phyloP scores from a whole-genome alignment of 2,329 filamentous ascomycete species.

The Thyridium curvatum region DNA sequence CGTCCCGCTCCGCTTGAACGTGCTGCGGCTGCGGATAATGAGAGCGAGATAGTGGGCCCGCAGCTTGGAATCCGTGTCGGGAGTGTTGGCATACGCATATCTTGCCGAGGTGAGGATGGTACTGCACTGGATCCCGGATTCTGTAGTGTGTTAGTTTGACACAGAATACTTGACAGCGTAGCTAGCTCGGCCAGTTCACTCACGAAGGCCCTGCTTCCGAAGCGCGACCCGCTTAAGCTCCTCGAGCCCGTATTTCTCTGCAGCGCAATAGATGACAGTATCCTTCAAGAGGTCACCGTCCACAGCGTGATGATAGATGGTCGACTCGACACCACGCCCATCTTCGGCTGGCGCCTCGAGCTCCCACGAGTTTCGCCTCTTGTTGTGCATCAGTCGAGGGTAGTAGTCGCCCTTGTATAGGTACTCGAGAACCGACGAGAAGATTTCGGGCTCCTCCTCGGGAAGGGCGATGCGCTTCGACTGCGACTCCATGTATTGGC shows the following conservation, averaged over 20 bases:
- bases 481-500: slow-evolving; percentile 54
- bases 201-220: slow-evolving; percentile 81
- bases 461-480: slow-evolving; percentile 73
- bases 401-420: slow-evolving; percentile 94
- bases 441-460: slow-evolving; percentile 83
- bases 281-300: slow-evolving; percentile 74
- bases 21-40: slow-evolving; percentile 80
- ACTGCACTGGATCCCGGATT: slow-evolving; percentile 75
- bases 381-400: slow-evolving; percentile 75
- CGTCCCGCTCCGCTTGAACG: slow-evolving; percentile 88
- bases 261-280: slow-evolving; percentile 85
- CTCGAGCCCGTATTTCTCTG: slow-evolving; percentile 75
- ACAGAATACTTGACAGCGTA: neutral
- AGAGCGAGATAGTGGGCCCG: slow-evolving; percentile 87
- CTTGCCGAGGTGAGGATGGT: slow-evolving; percentile 84
- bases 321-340: slow-evolving; percentile 49
- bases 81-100: slow-evolving; percentile 83
- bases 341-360: slow-evolving; percentile 57
- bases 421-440: slow-evolving; percentile 84
- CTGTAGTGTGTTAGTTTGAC: slow-evolving; percentile 20
- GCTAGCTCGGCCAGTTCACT: slow-evolving; percentile 16
- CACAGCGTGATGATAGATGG: slow-evolving; percentile 59
- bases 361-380: slow-evolving; percentile 73
- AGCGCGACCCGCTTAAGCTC: slow-evolving; percentile 80
- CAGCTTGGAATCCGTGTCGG: slow-evolving; percentile 84